Base-by-base conservation (phyloP, 768 basidiomycete species). In the Daedaleopsis sinensis region DNA sequence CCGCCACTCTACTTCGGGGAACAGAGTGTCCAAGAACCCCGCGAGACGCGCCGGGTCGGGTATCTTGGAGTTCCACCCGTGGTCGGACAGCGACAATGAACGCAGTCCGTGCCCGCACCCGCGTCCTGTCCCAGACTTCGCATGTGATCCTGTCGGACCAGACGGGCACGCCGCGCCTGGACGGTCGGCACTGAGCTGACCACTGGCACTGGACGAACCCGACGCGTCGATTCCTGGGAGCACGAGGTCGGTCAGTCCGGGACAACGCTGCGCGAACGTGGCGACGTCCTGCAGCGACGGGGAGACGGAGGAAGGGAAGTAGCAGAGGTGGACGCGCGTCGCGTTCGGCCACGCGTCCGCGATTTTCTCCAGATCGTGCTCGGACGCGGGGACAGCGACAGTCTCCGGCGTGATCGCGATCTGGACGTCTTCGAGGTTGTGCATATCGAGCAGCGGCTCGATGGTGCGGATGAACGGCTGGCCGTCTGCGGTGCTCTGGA, bases 1-100 rank as follows among this genome's bases (percentile, higher is more conserved):
- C 24, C 21, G 52, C 62, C 62, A 63, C 32, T 63, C 57, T 10
- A 58, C 62, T 16, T 18, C 39, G 18, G 62, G 62, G 48, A 58
- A 63, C 10, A 58, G 52, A 35, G 23, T 32, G 48, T 63, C 62
- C 15, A 63, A 36, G 11, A 42, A 58, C 24, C 16, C 12, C 9
- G 62, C 62, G 16, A 63, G 38, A 1, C 32, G 48, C 39, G 12
- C 9, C 27, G 62, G 57, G 48, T 63, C 47, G 13, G 62, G 52
- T 36, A 63, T 58, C 46, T 18, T n/a, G 16, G 62, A 63, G 24
- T 32, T 3, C 36, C 37, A 46, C 8, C 62, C 62, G 49, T 16
- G 37, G 53, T 63, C 62, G 38, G 24, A 11, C 13, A 63, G 48
- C 10, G 15, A n/a, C 27, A 63, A 42, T 9, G 56, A 50, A 5